Conservation (phyloP, 225 moss, liverwort and hornwort species). For the Marchantia paleacea region DNA sequence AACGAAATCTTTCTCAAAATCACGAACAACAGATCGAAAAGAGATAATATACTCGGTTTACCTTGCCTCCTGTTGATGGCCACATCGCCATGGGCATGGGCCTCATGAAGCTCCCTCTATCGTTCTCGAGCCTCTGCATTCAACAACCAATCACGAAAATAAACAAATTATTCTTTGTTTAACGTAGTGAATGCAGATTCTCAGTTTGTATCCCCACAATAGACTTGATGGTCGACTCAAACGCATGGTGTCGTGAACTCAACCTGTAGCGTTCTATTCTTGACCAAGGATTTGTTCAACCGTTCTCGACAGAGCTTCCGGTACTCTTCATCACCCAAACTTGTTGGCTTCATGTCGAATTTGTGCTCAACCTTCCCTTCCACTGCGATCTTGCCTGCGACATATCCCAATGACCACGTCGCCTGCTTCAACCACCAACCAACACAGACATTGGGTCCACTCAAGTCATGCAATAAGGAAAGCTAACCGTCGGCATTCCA, state of each 20-base stretch:
- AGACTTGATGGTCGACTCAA: too few relatives aligned
- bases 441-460: constrained; percentile 63
- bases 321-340: constrained; percentile 85
- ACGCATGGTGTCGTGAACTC: background rate
- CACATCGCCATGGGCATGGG: constrained; percentile 76
- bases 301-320: constrained; percentile 93
- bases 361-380: constrained; percentile 99
- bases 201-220: too few relatives aligned
- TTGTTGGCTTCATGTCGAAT: constrained; percentile 92
- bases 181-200: background rate
- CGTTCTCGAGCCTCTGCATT: constrained; percentile 77
- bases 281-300: constrained; percentile 82
- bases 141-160: background rate
- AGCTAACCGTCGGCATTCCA: constrained; percentile 8
- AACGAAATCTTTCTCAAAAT: background rate
- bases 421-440: constrained; percentile 79
- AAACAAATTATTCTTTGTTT: background rate
- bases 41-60: constrained; percentile 20
- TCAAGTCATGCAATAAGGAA: constrained; percentile 42
- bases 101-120: constrained; percentile 90
- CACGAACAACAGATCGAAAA: background rate
- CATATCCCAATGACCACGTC: constrained; percentile 81
- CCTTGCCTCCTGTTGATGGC: constrained; percentile 54
- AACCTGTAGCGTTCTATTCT: constrained; percentile 94
- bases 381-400: constrained; percentile 92